Evolutionary conservation across 208 protist species (phyloP), one percentile per base, ranked within the genome.

Genomic region (Wallacemonas rigidus): DNA sequence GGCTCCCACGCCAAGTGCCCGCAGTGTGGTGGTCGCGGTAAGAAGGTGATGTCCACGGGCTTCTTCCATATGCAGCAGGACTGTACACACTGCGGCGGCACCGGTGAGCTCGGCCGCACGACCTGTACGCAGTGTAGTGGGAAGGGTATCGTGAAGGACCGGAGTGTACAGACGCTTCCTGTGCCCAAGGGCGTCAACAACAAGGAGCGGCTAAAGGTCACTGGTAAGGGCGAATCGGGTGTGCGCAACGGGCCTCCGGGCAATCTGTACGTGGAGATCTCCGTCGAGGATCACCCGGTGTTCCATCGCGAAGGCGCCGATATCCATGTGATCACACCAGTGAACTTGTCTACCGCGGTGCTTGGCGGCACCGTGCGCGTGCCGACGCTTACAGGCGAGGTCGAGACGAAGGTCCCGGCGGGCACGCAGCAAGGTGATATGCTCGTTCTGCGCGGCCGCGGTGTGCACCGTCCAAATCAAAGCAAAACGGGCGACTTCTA

Each of bases 51-150:
- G 89, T 93, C 87, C 45, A 96, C 90, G 4, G 92, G 92, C 45
- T 97, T 95, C 79, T 97, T 95, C 58, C 91, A 95, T 76, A 93
- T 97, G 87, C 89, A 97, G 77, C 89, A 97, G 73, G 89, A 94
- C 77, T 97, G 92, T 75, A 93, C 90, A 15, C 80, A 92, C 78
- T 97, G 92, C 77, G 91, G 90, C 38, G 92, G 92, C 36, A 91
- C 90, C 26, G 92, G 92, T 26, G 88, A 97, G 78, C 77, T 91
- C 35, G 85, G 88, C 45, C 83, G 87, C 26, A 84, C 83, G 5
- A 88, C 89, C 35, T 97, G 92, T 75, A 86, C 82, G 47, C 77
- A 84, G 75, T 97, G 92, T 76, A 92, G 86, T 67, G 92, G 92
- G 36, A 94, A 93, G 65, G 92, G 92, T 41, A 94, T 92, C 75